phyloP scores from a whole-genome alignment of 352 stramenopile genomes.

The Paralagenidium karlingii region DNA sequence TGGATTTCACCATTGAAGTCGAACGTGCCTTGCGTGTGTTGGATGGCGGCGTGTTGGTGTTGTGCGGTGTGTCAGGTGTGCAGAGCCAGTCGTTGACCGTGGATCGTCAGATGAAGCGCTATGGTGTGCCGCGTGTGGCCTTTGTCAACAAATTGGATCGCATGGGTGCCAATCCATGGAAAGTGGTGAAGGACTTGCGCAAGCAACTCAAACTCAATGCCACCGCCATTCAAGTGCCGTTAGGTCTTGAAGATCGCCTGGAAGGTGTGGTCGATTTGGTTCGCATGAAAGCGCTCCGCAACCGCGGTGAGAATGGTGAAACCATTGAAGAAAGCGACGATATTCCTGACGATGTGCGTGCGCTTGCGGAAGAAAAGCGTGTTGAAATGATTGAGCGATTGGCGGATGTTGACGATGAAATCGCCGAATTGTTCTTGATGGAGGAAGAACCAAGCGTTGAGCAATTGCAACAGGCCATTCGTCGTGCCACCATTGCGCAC shows the following conservation, averaged over 20 bases:
- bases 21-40: constrained; percentile 96
- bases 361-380: constrained; percentile 83
- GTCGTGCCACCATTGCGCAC: constrained; percentile 90
- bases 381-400: constrained; percentile 90
- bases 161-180: constrained; percentile 93
- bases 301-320: constrained; percentile 87
- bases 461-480: constrained; percentile 90
- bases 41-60: constrained; percentile 94
- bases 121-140: constrained; percentile 96
- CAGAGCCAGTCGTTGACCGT: constrained; percentile 98
- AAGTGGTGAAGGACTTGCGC: constrained; percentile 90
- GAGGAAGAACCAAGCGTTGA: constrained; percentile 90
- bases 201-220: constrained; percentile 97
- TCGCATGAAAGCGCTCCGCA: constrained; percentile 79
- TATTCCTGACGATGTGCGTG: constrained; percentile 80
- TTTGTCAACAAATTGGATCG: constrained; percentile 99
- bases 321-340: constrained; percentile 79
- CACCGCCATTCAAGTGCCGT: constrained; percentile 92
- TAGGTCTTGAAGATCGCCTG: constrained; percentile 93
- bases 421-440: constrained; percentile 98
- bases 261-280: constrained; percentile 96
- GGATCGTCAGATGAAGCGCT: constrained; percentile 99
- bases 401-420: constrained; percentile 97
- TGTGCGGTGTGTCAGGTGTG: constrained; percentile 88
- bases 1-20: constrained; percentile 99